A percentile compares a stretch with the other conserved stretches of the same genome.
These are phyloP conservation scores for Heritiera littoralis DNA, from an alignment of 345 rosid species.

Conservation along the genomic window DNA sequence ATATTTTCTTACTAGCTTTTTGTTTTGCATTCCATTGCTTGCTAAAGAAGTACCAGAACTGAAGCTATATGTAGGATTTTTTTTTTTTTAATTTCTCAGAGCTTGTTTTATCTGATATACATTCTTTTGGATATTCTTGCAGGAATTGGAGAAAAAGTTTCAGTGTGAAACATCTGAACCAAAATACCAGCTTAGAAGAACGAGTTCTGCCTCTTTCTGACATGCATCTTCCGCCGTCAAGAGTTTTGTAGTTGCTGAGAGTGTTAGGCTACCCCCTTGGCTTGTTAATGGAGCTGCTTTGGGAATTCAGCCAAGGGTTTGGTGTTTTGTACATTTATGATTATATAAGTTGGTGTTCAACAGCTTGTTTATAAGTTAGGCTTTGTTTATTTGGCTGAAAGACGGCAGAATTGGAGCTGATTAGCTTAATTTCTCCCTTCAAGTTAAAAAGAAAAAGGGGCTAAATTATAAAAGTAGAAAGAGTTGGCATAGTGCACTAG, in stretches of 20 bases:
- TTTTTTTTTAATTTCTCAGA: neutral
- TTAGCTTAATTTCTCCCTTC: neutral
- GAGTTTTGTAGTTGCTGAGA: constrained; percentile 22
- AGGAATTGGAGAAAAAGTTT: constrained; percentile 50
- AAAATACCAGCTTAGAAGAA: constrained; percentile 57
- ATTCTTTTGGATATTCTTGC: constrained; percentile 14
- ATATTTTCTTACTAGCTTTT: too few species aligned
- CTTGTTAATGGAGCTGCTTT: constrained; percentile 18
- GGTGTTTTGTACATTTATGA: neutral
- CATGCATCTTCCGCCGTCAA: neutral
- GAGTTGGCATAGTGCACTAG: neutral
- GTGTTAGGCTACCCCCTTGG: constrained; percentile 21
- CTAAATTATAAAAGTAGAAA: neutral
- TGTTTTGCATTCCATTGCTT: too few species aligned
- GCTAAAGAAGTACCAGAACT: neutral
- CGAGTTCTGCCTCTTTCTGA: constrained; percentile 53
- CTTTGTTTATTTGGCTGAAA: neutral
- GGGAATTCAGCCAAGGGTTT: constrained; percentile 13
- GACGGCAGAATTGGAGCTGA: neutral
- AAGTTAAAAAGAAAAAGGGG: neutral
- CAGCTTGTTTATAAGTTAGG: constrained; percentile 3
- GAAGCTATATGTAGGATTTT: neutral
- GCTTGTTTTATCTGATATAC: neutral
- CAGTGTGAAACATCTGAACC: constrained; percentile 30
- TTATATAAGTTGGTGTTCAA: neutral